Evolutionary conservation across 1,284 basidiomycete genomes (phyloP).

Genomic region (Leucoagaricus sp.): DNA sequence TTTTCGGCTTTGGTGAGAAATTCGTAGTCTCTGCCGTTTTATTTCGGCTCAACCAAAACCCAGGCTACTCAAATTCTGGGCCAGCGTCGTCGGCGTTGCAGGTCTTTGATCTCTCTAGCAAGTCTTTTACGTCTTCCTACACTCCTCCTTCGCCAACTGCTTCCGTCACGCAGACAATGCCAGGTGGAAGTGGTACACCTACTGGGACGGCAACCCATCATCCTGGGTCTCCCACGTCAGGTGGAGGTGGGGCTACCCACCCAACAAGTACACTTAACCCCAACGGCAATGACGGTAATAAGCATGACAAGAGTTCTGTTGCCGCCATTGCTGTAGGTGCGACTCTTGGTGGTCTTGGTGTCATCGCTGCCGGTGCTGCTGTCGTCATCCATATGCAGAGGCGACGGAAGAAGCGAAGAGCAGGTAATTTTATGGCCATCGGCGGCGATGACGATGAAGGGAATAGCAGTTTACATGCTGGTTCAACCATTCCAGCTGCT

Average conservation of each 20-base stretch:
- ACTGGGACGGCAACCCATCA: constrained; percentile 9
- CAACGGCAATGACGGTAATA: constrained; percentile 14
- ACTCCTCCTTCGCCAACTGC: constrained; percentile 40
- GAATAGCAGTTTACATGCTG: constrained; percentile 27
- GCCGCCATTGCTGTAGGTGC: constrained; percentile 59
- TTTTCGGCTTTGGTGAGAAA: constrained; percentile 78
- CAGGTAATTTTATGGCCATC: constrained; percentile 46
- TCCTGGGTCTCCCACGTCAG: constrained; percentile 1
- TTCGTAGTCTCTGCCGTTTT: constrained; percentile 12
- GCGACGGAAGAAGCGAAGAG: constrained; percentile 30
- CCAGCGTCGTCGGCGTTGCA: constrained; percentile 52
- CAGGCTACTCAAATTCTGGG: constrained; percentile 58
- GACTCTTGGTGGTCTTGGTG: constrained; percentile 53
- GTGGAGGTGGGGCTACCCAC: not conserved
- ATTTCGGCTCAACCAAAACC: constrained; percentile 12
- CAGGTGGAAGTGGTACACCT: constrained; percentile 25
- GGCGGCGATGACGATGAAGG: constrained; percentile 35
- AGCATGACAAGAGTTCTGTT: constrained; percentile 28
- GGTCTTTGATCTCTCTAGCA: constrained; percentile 50
- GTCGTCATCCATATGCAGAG: constrained; percentile 44
- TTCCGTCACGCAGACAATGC: constrained; percentile 40
- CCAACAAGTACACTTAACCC: constrained; percentile 18
- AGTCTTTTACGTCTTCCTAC: constrained; percentile 41
- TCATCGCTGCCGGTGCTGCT: constrained; percentile 43
- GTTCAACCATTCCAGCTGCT: constrained; percentile 27